Percentiles rank a stretch among this genome's conserved stretches.
Conservation (phyloP, 768 basidiomycete species). For the Dictyophora rubrovolvata region DNA sequence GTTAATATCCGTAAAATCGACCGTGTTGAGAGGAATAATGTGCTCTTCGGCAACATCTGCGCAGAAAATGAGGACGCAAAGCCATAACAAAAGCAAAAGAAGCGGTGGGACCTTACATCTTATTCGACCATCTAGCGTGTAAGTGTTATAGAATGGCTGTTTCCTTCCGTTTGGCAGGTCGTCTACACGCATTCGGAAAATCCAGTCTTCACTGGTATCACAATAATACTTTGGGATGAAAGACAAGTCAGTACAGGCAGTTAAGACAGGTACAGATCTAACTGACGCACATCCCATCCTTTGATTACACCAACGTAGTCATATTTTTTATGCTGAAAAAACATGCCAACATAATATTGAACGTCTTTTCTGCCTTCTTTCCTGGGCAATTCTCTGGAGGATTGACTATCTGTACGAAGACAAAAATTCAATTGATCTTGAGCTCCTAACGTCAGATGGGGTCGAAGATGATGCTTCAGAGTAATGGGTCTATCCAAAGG, state of each 20-base stretch:
- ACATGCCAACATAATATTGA: constrained; percentile 40
- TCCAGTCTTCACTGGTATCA: constrained; percentile 33
- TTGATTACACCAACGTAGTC: constrained; percentile 35
- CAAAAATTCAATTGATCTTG: constrained; percentile 18
- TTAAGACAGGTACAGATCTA: not conserved
- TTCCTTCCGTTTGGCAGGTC: constrained; percentile 28
- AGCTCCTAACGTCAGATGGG: constrained; percentile 19
- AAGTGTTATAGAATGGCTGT: constrained; percentile 41
- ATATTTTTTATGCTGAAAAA: constrained; percentile 31
- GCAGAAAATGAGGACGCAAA: not conserved
- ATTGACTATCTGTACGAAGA: constrained; percentile 13
- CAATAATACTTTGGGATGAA: constrained; percentile 21
- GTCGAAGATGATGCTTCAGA: constrained; percentile 27
- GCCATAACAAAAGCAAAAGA: constrained; percentile 8
- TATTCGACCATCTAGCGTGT: constrained; percentile 25
- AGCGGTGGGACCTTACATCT: constrained; percentile 25
- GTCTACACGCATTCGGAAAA: constrained; percentile 32
- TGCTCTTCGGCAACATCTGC: constrained; percentile 30
- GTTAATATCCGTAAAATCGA: constrained; percentile 14
- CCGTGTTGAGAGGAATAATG: constrained; percentile 16
- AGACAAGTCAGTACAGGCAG: not conserved
- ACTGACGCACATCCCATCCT: constrained; percentile 37
- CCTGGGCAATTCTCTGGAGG: constrained; percentile 20
- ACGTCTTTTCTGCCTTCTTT: constrained; percentile 17
- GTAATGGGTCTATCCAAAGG: constrained; percentile 37